A percentile compares a stretch with the other conserved stretches of the same genome.
Evolutionary conservation across 2,329 filamentous ascomycete genomes (phyloP).

Genomic region (Colletotrichum sojae): DNA sequence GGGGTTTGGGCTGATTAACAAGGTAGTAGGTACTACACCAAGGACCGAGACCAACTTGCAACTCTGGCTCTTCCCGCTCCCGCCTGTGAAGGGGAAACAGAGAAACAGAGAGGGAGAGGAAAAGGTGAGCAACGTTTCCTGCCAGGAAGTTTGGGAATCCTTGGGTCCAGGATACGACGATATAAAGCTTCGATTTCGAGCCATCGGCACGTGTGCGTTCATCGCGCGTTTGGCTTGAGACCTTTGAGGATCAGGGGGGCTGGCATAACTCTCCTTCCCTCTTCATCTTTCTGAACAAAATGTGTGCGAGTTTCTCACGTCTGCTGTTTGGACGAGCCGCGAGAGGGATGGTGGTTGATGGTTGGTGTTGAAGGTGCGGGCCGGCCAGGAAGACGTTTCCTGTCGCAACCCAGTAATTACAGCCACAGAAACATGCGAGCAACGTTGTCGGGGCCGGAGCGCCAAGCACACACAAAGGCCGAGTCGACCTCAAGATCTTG

Average conservation of each 20-base stretch:
- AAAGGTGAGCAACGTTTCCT: neutral
- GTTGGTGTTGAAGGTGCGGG: neutral
- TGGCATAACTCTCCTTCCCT: neutral
- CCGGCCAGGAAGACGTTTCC: conserved; percentile 5
- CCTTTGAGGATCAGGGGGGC: conserved; percentile 8
- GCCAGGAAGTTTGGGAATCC: neutral
- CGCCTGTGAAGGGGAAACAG: neutral
- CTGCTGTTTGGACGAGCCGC: conserved; percentile 18
- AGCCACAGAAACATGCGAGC: conserved; percentile 3
- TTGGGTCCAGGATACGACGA: conserved; percentile 18
- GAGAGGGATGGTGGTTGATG: neutral
- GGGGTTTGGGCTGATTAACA: too few relatives aligned
- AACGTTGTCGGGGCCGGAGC: conserved; percentile 4
- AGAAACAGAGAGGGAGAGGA: neutral
- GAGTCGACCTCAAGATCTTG: too few relatives aligned
- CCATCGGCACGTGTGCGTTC: conserved; percentile 13
- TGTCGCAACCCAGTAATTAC: conserved; percentile 4
- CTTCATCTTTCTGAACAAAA: too few relatives aligned
- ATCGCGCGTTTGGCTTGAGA: conserved; percentile 20
- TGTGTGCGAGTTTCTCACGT: too few relatives aligned
- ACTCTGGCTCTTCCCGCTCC: neutral
- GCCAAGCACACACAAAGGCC: neutral
- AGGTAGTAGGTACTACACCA: too few relatives aligned
- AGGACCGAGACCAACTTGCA: too few relatives aligned
- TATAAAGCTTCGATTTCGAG: conserved; percentile 22